Conservation (phyloP, 2,329 filamentous ascomycete genomes). For the Clarireedia monteithiana region DNA sequence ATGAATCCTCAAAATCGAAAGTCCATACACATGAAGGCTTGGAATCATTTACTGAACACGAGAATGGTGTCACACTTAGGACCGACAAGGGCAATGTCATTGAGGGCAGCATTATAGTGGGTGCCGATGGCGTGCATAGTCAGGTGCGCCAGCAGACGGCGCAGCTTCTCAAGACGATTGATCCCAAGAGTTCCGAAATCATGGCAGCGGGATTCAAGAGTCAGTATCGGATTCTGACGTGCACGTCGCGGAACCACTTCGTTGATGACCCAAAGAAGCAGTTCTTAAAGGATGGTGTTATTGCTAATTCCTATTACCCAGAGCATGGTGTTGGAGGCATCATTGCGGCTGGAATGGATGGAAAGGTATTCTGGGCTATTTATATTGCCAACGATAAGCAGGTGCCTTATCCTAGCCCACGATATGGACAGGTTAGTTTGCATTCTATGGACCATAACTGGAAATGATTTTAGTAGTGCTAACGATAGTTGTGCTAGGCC, state of each 20-base stretch:
- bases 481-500: background rate
- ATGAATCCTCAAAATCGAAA: background rate
- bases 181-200: background rate
- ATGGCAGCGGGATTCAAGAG: slow-evolving; percentile 1
- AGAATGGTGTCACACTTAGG: background rate
- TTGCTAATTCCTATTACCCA: background rate
- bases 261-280: background rate
- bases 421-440: slow-evolving; percentile 2
- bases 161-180: background rate
- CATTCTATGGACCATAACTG: background rate
- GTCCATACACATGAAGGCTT: background rate
- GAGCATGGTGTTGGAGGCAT: slow-evolving; percentile 1
- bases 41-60: background rate
- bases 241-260: background rate
- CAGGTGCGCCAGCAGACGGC: slow-evolving; percentile 26
- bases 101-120: slow-evolving; percentile 16
- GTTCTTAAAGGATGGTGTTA: background rate
- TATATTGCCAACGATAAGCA: background rate
- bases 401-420: background rate
- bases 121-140: slow-evolving; percentile 23
- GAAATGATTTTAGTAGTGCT: background rate
- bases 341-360: slow-evolving; percentile 1
- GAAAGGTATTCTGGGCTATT: slow-evolving; percentile 1
- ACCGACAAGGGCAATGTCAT: slow-evolving; percentile 2
- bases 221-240: background rate